Percentiles rank a stretch among this genome's conserved stretches.
These are phyloP conservation scores for Boletus fagicola DNA, from an alignment of 768 basidiomycete genomes.

Conservation along the genomic window DNA sequence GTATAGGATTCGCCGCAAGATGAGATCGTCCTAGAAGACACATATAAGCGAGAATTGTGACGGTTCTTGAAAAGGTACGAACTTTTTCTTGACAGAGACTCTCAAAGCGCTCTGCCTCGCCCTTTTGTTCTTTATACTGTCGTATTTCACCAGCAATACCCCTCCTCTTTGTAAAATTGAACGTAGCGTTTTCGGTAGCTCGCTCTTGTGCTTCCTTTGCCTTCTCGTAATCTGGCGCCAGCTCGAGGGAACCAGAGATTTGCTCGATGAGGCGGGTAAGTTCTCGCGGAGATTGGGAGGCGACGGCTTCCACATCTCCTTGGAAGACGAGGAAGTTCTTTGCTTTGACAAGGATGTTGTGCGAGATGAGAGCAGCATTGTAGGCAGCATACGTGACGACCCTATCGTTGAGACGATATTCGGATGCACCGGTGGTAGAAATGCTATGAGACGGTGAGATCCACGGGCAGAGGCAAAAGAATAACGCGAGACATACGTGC, in stretches of 20 bases:
- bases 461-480: neutral
- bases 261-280: slow-evolving; percentile 91
- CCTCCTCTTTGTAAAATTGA: slow-evolving; percentile 91
- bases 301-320: slow-evolving; percentile 97
- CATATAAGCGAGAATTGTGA: slow-evolving; percentile 3
- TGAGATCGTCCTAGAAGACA: slow-evolving; percentile 65
- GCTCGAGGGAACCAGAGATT: slow-evolving; percentile 91
- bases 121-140: slow-evolving; percentile 96
- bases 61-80: slow-evolving; percentile 20
- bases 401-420: slow-evolving; percentile 83
- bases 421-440: slow-evolving; percentile 80
- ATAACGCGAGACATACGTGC: slow-evolving; percentile 64
- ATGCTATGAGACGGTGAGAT: slow-evolving; percentile 52
- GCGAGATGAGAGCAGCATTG: slow-evolving; percentile 80
- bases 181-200: slow-evolving; percentile 91
- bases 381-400: slow-evolving; percentile 85
- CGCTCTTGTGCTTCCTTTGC: slow-evolving; percentile 85
- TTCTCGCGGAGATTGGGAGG: slow-evolving; percentile 89
- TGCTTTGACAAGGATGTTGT: slow-evolving; percentile 97
- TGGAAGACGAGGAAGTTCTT: slow-evolving; percentile 99
- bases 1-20: slow-evolving; percentile 80
- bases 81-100: slow-evolving; percentile 72
- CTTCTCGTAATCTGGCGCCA: slow-evolving; percentile 83
- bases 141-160: slow-evolving; percentile 94
- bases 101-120: slow-evolving; percentile 88